Evolutionary conservation across 129 eudicot genomes (phyloP).

Genomic region (Arctium minus): DNA sequence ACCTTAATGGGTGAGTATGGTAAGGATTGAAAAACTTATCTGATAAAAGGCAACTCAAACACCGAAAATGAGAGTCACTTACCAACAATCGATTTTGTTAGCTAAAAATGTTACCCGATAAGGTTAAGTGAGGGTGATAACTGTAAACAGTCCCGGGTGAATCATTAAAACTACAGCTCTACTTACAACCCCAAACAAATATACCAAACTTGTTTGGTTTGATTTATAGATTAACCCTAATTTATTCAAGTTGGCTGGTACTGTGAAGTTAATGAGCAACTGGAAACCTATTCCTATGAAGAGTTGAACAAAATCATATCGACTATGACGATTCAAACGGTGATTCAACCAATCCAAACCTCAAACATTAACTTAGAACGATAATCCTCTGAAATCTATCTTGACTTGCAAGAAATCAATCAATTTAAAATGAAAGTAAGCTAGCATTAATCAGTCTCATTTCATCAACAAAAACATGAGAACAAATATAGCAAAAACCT

Average conservation of each 20-base stretch:
- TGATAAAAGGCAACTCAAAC: too few relatives aligned
- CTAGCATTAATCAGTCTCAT: neutral
- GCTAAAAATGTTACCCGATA: too few relatives aligned
- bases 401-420: neutral
- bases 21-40: too few relatives aligned
- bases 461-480: neutral
- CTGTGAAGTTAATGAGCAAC: neutral
- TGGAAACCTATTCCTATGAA: neutral
- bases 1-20: too few relatives aligned
- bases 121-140: too few relatives aligned
- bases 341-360: neutral
- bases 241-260: neutral
- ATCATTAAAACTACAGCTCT: neutral
- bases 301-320: neutral
- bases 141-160: neutral
- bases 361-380: neutral
- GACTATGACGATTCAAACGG: neutral
- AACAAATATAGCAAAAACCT: constrained; percentile 12
- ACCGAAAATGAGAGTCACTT: too few relatives aligned
- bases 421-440: neutral
- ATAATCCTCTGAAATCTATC: neutral
- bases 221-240: neutral
- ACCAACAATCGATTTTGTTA: too few relatives aligned
- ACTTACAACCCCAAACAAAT: neutral
- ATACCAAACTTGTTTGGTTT: neutral